These are phyloP conservation scores for Stagonosporopsis vannaccii DNA, from an alignment of 2,329 filamentous ascomycete species.

Conservation along the genomic window DNA sequence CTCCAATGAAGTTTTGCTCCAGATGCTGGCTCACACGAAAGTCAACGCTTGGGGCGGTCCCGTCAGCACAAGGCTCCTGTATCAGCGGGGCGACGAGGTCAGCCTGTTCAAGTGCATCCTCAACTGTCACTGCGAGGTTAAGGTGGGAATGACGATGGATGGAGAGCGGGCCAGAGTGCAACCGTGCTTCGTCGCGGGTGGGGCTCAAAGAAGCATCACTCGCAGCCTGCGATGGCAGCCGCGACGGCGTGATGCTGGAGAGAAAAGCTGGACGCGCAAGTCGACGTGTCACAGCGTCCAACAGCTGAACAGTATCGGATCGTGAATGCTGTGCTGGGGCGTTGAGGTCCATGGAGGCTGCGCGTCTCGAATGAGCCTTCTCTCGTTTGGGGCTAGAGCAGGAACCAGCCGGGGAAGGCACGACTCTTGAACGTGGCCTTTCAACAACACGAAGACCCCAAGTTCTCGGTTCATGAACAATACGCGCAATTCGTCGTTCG, in stretches of 20 bases:
- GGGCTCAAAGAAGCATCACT: slow-evolving; percentile 47
- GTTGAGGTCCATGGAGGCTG: slow-evolving; percentile 40
- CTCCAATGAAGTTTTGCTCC: slow-evolving; percentile 37
- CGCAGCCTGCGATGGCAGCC: slow-evolving; percentile 49
- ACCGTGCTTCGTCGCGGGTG: slow-evolving; percentile 45
- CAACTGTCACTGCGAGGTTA: slow-evolving; percentile 36
- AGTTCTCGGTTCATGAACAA: slow-evolving; percentile 4
- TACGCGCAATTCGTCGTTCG: slow-evolving; percentile 21
- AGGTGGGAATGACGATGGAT: slow-evolving; percentile 43
- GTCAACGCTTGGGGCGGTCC: slow-evolving; percentile 34
- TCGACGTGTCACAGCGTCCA: slow-evolving; percentile 43
- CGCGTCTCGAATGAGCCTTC: slow-evolving; percentile 36
- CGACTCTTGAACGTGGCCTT: slow-evolving; percentile 38
- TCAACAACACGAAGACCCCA: slow-evolving; percentile 30
- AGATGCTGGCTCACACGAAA: slow-evolving; percentile 36
- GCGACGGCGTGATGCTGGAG: slow-evolving; percentile 44
- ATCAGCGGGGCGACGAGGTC: slow-evolving; percentile 45
- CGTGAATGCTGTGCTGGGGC: slow-evolving; percentile 27
- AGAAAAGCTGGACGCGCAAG: slow-evolving; percentile 47
- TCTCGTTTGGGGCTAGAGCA: slow-evolving; percentile 42
- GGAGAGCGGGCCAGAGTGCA: slow-evolving; percentile 30
- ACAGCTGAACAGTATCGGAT: slow-evolving; percentile 43
- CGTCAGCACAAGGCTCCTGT: slow-evolving; percentile 46
- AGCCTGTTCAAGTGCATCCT: slow-evolving; percentile 42
- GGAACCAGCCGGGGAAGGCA: slow-evolving; percentile 18